Percentiles rank a stretch among this genome's conserved stretches.
These are phyloP conservation scores for Endotrypanum monterogeii DNA, from an alignment of 208 protist genomes.

Conservation along the genomic window DNA sequence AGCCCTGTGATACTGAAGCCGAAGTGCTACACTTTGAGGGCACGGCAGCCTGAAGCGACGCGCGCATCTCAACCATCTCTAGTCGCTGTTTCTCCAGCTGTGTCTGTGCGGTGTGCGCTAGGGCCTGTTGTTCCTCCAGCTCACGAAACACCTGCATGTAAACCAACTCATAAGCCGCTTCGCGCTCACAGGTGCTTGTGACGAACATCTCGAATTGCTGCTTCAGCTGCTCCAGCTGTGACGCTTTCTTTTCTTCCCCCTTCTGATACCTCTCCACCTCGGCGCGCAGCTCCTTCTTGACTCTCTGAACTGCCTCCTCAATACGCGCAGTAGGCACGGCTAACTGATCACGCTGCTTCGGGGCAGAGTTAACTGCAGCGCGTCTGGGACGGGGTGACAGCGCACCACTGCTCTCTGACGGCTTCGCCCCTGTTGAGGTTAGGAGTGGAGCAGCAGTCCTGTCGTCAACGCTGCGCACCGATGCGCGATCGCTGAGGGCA, in stretches of 20 bases:
- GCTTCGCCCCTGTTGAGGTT: background rate
- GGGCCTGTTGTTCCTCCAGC: constrained; percentile 40
- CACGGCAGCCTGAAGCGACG: constrained; percentile 13
- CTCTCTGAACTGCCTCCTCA: constrained; percentile 25
- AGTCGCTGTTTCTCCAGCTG: constrained; percentile 38
- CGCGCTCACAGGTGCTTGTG: constrained; percentile 58
- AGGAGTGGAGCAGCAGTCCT: background rate
- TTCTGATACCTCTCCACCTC: constrained; percentile 24
- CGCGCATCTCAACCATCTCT: constrained; percentile 12
- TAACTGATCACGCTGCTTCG: background rate
- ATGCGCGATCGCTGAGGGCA: constrained; percentile 8
- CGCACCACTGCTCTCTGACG: background rate
- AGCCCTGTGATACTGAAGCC: background rate
- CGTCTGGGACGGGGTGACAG: background rate
- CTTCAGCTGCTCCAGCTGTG: constrained; percentile 35
- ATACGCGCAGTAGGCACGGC: constrained; percentile 18
- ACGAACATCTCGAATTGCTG: constrained; percentile 73
- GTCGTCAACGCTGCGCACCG: background rate
- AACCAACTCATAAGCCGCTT: constrained; percentile 67
- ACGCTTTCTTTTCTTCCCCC: constrained; percentile 29
- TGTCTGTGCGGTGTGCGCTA: constrained; percentile 38
- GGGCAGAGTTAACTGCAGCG: background rate
- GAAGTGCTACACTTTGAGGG: background rate
- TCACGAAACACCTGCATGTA: constrained; percentile 49
- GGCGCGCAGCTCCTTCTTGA: constrained; percentile 27